These are phyloP conservation scores for Porphyridium purpureum DNA, from an alignment of 23 red algal species.

Conservation along the genomic window DNA sequence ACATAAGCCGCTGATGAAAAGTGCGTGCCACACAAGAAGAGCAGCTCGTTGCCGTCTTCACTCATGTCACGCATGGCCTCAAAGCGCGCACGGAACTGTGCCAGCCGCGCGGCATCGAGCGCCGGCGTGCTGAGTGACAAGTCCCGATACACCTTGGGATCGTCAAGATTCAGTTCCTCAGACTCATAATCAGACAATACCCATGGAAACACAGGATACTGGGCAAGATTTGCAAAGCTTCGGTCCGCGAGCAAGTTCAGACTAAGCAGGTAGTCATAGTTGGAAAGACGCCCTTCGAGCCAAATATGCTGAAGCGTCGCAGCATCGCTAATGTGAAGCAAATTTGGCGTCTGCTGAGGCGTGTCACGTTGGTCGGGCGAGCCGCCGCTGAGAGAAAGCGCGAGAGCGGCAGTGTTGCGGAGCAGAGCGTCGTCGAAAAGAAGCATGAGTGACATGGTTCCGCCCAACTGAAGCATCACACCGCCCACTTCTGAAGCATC, in stretches of 20 bases:
- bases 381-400: too few relatives aligned
- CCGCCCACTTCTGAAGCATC: conserved; percentile 3
- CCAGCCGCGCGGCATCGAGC: conserved; percentile 15
- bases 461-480: background rate
- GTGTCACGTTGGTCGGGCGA: too few relatives aligned
- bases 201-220: conserved; percentile 89
- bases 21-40: conserved; percentile 66
- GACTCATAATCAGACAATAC: conserved; percentile 50
- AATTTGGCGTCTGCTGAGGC: conserved; percentile 2
- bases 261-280: conserved; percentile 67
- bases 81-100: conserved; percentile 10
- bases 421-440: conserved; percentile 9
- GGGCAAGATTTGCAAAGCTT: conserved; percentile 56
- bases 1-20: conserved; percentile 65
- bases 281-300: conserved; percentile 22
- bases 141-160: conserved; percentile 33
- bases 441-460: conserved; percentile 19
- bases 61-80: conserved; percentile 16
- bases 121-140: conserved; percentile 6
- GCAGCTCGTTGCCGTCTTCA: background rate
- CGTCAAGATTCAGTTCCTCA: conserved; percentile 20
- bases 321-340: conserved; percentile 23
- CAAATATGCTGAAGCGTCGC: conserved; percentile 9
- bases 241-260: conserved; percentile 49
- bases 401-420: conserved; percentile 7